These are phyloP conservation scores for Dianthus caryophyllus DNA, from an alignment of 148 eudicot genomes.

Conservation along the genomic window DNA sequence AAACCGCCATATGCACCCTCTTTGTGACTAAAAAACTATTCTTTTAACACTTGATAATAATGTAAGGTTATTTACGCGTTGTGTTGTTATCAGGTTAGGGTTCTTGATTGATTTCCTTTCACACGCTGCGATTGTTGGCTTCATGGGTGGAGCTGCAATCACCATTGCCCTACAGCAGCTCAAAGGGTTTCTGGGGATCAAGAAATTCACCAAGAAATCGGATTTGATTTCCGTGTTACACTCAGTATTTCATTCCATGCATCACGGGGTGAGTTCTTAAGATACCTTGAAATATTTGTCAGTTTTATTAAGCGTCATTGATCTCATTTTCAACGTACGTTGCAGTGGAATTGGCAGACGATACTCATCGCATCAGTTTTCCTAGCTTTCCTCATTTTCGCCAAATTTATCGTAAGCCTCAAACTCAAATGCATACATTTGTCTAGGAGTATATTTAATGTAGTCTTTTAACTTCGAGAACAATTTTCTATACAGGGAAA, in stretches of 20 bases:
- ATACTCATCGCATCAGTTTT: slow-evolving; percentile 64
- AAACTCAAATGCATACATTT: neutral
- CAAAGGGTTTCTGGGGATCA: slow-evolving; percentile 64
- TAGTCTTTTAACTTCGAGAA: slow-evolving; percentile 22
- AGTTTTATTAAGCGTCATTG: neutral
- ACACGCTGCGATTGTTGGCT: slow-evolving; percentile 72
- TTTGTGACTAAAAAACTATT: too few relatives aligned
- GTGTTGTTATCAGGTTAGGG: slow-evolving; percentile 55
- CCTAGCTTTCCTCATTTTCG: slow-evolving; percentile 58
- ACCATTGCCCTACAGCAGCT: slow-evolving; percentile 73
- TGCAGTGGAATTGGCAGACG: slow-evolving; percentile 94
- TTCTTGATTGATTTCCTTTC: slow-evolving; percentile 72
- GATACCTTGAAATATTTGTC: neutral
- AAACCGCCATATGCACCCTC: too few relatives aligned
- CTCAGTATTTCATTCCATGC: slow-evolving; percentile 41
- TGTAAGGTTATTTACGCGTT: too few relatives aligned
- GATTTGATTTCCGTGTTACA: slow-evolving; percentile 54
- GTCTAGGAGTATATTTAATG: neutral
- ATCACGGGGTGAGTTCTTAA: slow-evolving; percentile 45
- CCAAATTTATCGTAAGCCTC: slow-evolving; percentile 66
- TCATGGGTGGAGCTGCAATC: slow-evolving; percentile 83
- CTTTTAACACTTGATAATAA: too few relatives aligned
- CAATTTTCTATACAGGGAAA: slow-evolving; percentile 43
- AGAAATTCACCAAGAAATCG: slow-evolving; percentile 50
- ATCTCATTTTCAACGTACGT: neutral